A percentile compares a stretch with the other conserved stretches of the same genome.
phyloP scores from a whole-genome alignment of 441 rosid species.

The Theobroma grandiflorum region DNA sequence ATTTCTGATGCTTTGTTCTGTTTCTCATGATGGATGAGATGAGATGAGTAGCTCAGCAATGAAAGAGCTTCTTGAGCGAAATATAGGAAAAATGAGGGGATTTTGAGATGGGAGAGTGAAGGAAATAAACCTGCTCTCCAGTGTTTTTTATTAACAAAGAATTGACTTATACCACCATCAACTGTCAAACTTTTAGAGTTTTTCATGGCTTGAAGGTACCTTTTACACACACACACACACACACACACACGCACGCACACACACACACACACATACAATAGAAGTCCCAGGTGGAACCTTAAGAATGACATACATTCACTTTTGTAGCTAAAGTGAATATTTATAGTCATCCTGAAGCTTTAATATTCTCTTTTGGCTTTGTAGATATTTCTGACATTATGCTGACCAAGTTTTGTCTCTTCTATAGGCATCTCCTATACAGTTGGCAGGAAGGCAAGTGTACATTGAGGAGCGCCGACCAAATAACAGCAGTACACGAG shows the following conservation, averaged over 20 bases:
- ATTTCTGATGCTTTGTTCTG: not conserved
- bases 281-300: not conserved
- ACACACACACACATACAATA: too few species aligned
- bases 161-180: not conserved
- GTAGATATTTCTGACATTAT: not conserved
- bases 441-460: constrained; percentile 86
- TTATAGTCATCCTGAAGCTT: not conserved
- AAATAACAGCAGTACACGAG: constrained; percentile 79
- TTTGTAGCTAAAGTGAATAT: not conserved
- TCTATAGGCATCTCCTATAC: constrained; percentile 88
- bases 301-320: not conserved
- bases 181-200: constrained; percentile 2
- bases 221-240: not conserved
- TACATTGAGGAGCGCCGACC: constrained; percentile 98
- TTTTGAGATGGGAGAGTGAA: not conserved
- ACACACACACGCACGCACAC: not conserved
- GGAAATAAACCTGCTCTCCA: not conserved
- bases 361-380: not conserved
- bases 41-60: not conserved
- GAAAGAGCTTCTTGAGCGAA: not conserved
- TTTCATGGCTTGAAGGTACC: not conserved
- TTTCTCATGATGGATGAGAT: constrained; percentile 11
- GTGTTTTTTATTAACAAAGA: not conserved
- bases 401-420: constrained; percentile 3
- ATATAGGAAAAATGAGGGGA: not conserved